Evolutionary conservation across 1,284 basidiomycete species (phyloP), one percentile per base, ranked within the genome.

Genomic region (Puccinia coronata): DNA sequence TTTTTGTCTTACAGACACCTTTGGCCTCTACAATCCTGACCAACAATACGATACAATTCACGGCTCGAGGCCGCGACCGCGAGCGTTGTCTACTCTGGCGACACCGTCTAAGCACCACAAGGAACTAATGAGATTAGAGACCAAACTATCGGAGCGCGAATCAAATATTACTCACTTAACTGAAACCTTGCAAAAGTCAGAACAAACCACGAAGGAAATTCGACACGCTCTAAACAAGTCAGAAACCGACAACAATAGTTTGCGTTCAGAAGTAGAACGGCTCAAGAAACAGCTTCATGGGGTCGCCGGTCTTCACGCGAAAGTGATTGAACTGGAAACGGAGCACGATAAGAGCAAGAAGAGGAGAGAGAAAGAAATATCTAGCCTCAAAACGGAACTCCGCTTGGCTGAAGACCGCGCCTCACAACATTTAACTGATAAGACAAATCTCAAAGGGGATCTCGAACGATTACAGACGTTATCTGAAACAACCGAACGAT

Each of bases 311-410:
- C 36, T 80, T 63, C 77, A 80, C 41, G 36, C n/a, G 9, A 80
- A 80, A 65, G 28, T 80, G 16, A 41, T 55, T n/a, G 69, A 72
- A 49, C 51, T 80, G 39, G 57, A 72, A 39, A 25, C 67, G 2
- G 78, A 72, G 23, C 69, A 80, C 72, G 39, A 63, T 12, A 80
- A 80, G n/a, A 71, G 77, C 49, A 80, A 70, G 55, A 69, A 70
- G n/a, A 47, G 77, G 14, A 53, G 77, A 39, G 51, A 80, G 16
- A 31, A 43, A 43, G 67, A 80, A 57, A 71, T 80, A 36, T 57
- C 34, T n/a, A n/a, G 39, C 25, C 65, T 80, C 23, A 80, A 80
- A 39, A 31, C 25, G 18, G 65, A 80, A 61, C 53, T 80, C 36
- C 34, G 77, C 11, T 39, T 36, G 23, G 63, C 51, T 57, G 77